Evolutionary conservation across 2,329 filamentous ascomycete genomes (phyloP).

Genomic region (Trichophyton equinum): DNA sequence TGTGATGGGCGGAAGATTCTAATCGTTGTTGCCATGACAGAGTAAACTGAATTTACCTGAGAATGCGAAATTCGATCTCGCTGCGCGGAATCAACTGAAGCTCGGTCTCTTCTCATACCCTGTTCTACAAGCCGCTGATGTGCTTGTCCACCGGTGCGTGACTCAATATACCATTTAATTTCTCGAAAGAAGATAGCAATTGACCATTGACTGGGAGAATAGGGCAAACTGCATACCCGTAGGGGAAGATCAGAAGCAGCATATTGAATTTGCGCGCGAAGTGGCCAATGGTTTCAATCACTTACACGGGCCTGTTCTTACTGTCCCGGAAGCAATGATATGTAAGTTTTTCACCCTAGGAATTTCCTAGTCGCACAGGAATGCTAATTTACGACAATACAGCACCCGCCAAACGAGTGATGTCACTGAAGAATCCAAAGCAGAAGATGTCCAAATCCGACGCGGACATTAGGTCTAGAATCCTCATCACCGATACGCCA

Average conservation of each 20-base stretch:
- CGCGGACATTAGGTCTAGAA: conserved; percentile 56
- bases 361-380: neutral
- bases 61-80: conserved; percentile 45
- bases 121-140: conserved; percentile 87
- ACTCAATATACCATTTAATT: neutral
- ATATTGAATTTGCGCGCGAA: conserved; percentile 83
- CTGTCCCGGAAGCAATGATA: conserved; percentile 57
- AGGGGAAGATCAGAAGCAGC: conserved; percentile 87
- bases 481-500: conserved; percentile 63
- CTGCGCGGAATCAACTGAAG: conserved; percentile 54
- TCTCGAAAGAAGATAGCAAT: neutral
- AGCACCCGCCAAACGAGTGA: conserved; percentile 74
- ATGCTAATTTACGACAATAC: neutral
- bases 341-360: conserved; percentile 38
- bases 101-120: conserved; percentile 92
- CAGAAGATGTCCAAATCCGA: conserved; percentile 95
- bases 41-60: conserved; percentile 59
- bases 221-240: conserved; percentile 90
- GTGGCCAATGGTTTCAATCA: conserved; percentile 81
- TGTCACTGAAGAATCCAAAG: conserved; percentile 68
- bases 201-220: conserved; percentile 5
- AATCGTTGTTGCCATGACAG: conserved; percentile 29
- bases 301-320: conserved; percentile 50
- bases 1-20: too few relatives aligned
- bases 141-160: conserved; percentile 63